Evolutionary conservation across 2,329 filamentous ascomycete genomes (phyloP), one percentile per base, ranked within the genome.

Genomic region (Rutstroemia sydowiana): DNA sequence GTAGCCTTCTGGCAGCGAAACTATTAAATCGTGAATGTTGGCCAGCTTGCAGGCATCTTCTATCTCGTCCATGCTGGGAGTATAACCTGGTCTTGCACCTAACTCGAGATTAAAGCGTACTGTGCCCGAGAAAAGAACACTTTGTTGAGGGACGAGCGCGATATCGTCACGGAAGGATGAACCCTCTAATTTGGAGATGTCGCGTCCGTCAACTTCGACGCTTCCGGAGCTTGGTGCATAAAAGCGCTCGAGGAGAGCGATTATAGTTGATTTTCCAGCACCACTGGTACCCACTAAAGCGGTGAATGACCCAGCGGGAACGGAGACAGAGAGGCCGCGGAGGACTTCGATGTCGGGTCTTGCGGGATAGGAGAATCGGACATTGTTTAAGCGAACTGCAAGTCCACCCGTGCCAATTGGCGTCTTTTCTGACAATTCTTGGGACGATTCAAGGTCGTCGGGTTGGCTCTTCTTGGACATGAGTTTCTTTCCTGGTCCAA

Each of bases 1-100:
- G 62, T 95, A 96, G 3, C 87, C 86, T 56, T 95, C 84, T 0
- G 91, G 89, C 1, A 96, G 77, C 11, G 76, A 69, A 8, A 73
- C 78, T 59, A 97, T 84, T 65, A 96, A 96, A 59, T 39, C 34
- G 32, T 47, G 95, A 88, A 65, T 95, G 89, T 0, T 91, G 91
- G 60, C 95, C 95, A 11, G 91, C 86, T 75, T 86, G 91, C 67
- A 81, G 86, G 13, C 91, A 88, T 6, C 91, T 91, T 36, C 87
- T 78, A 34, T n/a, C 1, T 13, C n/a, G n/a, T n/a, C n/a, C n/a
- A 34, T 11, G 32, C 32, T 11, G 10, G 11, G 16, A 34, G 34
- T 45, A 86, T 75, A 31, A 96, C 80, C 11, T 96, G 75, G 1
- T 89, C 83, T 63, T 23, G 20, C 11, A 2, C 3, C 16, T 11